Base-by-base conservation (phyloP, 2,329 filamentous ascomycete species). In the Juglanconis juglandina region DNA sequence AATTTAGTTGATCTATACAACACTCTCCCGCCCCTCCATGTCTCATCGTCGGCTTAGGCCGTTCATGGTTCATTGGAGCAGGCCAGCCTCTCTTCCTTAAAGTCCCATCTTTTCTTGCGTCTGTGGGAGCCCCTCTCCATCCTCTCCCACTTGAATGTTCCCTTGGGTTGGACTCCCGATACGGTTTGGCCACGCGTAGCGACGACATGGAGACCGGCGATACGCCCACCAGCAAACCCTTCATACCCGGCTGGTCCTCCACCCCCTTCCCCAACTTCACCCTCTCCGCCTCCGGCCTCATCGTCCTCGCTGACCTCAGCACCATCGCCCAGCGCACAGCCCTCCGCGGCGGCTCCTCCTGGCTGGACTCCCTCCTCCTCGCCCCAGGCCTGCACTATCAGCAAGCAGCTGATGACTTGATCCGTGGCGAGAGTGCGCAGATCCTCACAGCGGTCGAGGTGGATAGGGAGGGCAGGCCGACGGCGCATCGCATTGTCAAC, bases 361-460 rank as follows among this genome's bases (percentile, higher is more conserved):
- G 81, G 75, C 72, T 85, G 0, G 85, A 87, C 68, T 74, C 74
- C 7, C 74, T 88, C 10, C 74, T 87, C 11, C 75, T 88, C 3
- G 83, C 81, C 2, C 85, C 85, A 0, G 85, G 86, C 0, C 68
- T 87, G 54, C 86, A 88, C 70, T 81, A 81, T 64, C 83, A 87
- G 65, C 83, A 87, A 65, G 76, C 79, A 4, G 83, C 83, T 9
- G 76, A 82, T 11, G 75, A 77, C 0, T 71, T 87, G 14, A 76
- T 76, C 61, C 71, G 75, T 3, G 76, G 79, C 58, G 73, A 71
- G 41, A 75, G 75, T 24, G 72, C 73, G 13, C 74, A 73, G 4
- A 75, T 69, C 75, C 5, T 77, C 75, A 72, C 77, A 69, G 60
- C 78, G 68, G 60, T 74, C 49, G 75, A 77, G 66, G 64, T 68